Base-by-base conservation (phyloP, 2,329 filamentous ascomycete genomes). In the Neurospora crassa region DNA sequence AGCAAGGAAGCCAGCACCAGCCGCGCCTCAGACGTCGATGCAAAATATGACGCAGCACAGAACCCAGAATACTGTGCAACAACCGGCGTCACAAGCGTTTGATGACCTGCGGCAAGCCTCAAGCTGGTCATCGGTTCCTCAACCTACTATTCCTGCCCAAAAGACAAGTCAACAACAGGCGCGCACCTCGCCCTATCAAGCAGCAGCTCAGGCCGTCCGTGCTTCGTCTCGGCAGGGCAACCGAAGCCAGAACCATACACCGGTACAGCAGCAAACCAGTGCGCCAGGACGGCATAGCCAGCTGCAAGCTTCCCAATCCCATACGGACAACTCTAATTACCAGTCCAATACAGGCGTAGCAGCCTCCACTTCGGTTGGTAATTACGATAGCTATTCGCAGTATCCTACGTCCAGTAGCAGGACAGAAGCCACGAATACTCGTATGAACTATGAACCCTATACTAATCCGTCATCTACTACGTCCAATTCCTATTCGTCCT, bases 181-280 rank as follows among this genome's bases (percentile, higher is more conserved):
- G 45, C 72, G 72, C 5, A 72, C 74, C 14, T 76, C 74, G 68
- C 81, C 76, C 73, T 78, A 74, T 73, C 80, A 77, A 59, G 72
- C 79, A 0, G 76, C 77, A 2, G 75, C 76, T 10, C 79, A 78
- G 45, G 75, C 75, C 40, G 70, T 72, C 34, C 81, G 80, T 72
- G 74, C 78, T 12, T 77, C 77, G 71, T 82, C 82, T 14, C 76
- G 79, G 69, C 79, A 81, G 67, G 76, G 78, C 2, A 80, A 80
- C n/a, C 78, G 79, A 59, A 72, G 77, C 1, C 78, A 80, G 70
- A 78, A 73, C 5, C 77, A 74, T 18, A 79, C 79, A 29, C 78
- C 79, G 1, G 74, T 75, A 40, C 76, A 70, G 68, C 70, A 24
- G 70, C 71, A 68, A 70, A 76, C 24, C 72, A 67, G 29, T 16